Evolutionary conservation across 352 stramenopile species (phyloP), one percentile per base, ranked within the genome.

Genomic region (Phytopythium helicoides): DNA sequence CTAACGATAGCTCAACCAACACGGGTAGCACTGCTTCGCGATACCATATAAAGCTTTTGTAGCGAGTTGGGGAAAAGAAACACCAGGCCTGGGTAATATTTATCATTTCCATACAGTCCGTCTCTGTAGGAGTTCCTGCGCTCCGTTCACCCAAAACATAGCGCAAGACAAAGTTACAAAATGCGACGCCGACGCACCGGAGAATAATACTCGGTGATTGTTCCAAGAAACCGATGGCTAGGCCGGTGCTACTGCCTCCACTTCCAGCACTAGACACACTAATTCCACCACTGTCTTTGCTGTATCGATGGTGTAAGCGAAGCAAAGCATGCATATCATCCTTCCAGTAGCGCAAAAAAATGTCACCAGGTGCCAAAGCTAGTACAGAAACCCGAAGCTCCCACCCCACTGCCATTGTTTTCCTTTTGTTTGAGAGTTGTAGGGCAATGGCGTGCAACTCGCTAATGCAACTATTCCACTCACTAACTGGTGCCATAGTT

Each of bases 31-130:
- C 62, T 0, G 58, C 66, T 8, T 49, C 54, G 22, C 57, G 52
- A 18, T 87, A 66, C 37, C 61, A 44, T 58, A 44, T 31, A 64
- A 66, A 54, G 63, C 74, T 47, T 37, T 52, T 47, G 45, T 70
- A 54, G 9, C 61, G 56, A 6, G 47, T 53, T 7, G 76, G 64
- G 3, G 79, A 79, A 48, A 91, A 91, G 54, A 89, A 93, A 9
- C 57, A 85, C 83, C 76, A 93, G 23, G 81, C 79, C 39, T 93
- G 83, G 3, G 71, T 82, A 4, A 74, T 86, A 64, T 93, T 93
- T 66, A 93, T 83, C 51, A 87, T 80, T 52, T 89, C 80, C 79
- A 91, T 89, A 52, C 76, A 85, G 41, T 93, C 80, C 0, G 62
- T 56, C 16, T 87, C 77, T 1, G 61, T 69, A 0, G 79, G 76